Base-by-base conservation (phyloP, 805 yeast genomes). In the Helenozyma rhizophorensis region DNA sequence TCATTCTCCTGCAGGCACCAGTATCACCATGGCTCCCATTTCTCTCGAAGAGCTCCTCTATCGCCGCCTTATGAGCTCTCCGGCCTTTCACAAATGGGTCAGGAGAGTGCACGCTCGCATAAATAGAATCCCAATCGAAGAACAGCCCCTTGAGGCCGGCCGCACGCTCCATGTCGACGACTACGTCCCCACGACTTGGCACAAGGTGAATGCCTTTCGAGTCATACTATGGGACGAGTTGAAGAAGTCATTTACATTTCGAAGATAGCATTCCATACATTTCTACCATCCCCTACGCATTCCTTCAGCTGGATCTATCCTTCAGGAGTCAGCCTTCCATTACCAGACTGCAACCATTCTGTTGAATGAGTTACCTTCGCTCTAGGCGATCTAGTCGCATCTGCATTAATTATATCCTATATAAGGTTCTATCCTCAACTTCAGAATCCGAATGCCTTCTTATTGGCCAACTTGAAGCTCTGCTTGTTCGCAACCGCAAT, bases 401-500 rank as follows among this genome's bases (percentile, higher is more conserved):
- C n/a, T n/a, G n/a, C n/a, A n/a, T n/a, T n/a, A n/a, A n/a, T n/a
- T n/a, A n/a, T n/a, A n/a, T n/a, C n/a, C n/a, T n/a, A n/a, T n/a
- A n/a, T n/a, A n/a, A n/a, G n/a, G n/a, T n/a, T n/a, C n/a, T n/a
- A n/a, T n/a, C n/a, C n/a, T n/a, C n/a, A n/a, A 8, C 19, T 5
- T 17, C 19, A 17, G 5, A 17, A 17, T 8, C 19, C 19, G 8
- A 17, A 17, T 17, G 38, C 23, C n/a, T 25, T 28, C 23, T 30
- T 37, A 29, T 30, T 30, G 22, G 36, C 83, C 38, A 64, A 66
- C 38, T 68, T 68, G 61, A 87, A 76, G 2, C 76, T 72, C 34
- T 64, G 68, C 47, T 74, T 76, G 36, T 73, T 73, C 5, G 79
- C 79, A 74, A 85, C 68, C 2, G 82, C 76, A 21, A 87, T 88